These are phyloP conservation scores for Keithomyces neogunnii DNA, from an alignment of 2,329 filamentous ascomycete species.

Conservation along the genomic window DNA sequence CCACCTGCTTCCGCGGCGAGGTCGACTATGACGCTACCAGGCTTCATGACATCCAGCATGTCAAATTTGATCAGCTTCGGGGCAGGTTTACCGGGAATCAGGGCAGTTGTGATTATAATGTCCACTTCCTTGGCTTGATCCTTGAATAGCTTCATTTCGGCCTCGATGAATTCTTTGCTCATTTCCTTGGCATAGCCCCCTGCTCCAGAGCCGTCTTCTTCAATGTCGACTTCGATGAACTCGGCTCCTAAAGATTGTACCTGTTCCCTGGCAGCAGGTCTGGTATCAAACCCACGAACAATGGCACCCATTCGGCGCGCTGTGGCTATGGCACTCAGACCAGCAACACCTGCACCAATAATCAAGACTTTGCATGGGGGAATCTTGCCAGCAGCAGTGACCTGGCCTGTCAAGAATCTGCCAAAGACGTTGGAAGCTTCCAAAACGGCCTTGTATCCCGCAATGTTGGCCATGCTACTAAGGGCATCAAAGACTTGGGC, in stretches of 20 bases:
- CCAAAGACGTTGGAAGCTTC: constrained; percentile 88
- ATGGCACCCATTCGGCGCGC: constrained; percentile 81
- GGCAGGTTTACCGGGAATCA: constrained; percentile 77
- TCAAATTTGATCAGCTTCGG: constrained; percentile 76
- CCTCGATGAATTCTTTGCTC: constrained; percentile 88
- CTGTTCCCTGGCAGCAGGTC: constrained; percentile 78
- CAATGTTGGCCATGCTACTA: constrained; percentile 91
- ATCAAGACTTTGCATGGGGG: constrained; percentile 85
- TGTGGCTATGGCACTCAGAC: constrained; percentile 79
- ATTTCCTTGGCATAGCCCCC: constrained; percentile 91
- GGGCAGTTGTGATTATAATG: constrained; percentile 86
- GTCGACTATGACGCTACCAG: constrained; percentile 81
- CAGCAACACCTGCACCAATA: constrained; percentile 84
- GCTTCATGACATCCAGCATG: constrained; percentile 80
- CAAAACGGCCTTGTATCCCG: constrained; percentile 84
- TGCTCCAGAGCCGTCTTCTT: constrained; percentile 76
- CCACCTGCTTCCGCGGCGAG: constrained; percentile 81
- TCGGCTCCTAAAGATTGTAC: constrained; percentile 86
- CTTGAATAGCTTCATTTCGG: constrained; percentile 87
- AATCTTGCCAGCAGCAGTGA: constrained; percentile 84
- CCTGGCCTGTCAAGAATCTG: constrained; percentile 79
- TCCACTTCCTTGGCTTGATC: constrained; percentile 83
- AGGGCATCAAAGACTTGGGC: constrained; percentile 84
- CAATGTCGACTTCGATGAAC: constrained; percentile 76
- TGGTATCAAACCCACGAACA: constrained; percentile 85